A percentile compares a stretch with the other conserved stretches of the same genome.
Conservation (phyloP, 106 monocot species). For the Allium sativum region DNA sequence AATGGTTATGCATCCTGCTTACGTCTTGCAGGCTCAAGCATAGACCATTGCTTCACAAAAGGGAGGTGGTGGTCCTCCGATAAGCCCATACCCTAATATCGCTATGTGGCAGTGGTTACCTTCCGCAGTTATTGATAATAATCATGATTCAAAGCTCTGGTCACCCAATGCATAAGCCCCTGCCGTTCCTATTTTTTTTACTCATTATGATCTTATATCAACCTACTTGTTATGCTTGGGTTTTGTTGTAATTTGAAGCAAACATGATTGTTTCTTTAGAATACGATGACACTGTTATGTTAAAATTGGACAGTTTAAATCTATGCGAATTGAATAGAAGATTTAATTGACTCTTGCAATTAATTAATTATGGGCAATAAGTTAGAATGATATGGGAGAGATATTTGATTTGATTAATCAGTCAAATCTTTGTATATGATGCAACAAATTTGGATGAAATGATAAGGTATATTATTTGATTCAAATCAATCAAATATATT, state of each 20-base stretch:
- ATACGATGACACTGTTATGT: no score
- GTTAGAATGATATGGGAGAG: no score
- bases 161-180: conserved; percentile 44
- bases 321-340: no score
- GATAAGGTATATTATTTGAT: no score
- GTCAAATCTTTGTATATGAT: no score
- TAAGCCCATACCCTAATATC: conserved; percentile 24
- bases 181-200: neutral
- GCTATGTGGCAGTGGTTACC: conserved; percentile 66
- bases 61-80: conserved; percentile 10
- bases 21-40: conserved; percentile 9
- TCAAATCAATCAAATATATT: no score
- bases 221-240: neutral
- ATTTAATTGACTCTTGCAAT: no score
- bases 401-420: no score
- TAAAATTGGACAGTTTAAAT: no score
- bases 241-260: neutral
- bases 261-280: neutral
- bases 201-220: neutral
- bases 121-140: conserved; percentile 34
- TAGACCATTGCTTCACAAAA: neutral
- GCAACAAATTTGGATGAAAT: no score
- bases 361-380: no score
- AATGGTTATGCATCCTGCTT: conserved; percentile 31
- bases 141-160: conserved; percentile 62